Conservation (phyloP, 805 yeast species). For the Cyberlindnera xylosilytica region DNA sequence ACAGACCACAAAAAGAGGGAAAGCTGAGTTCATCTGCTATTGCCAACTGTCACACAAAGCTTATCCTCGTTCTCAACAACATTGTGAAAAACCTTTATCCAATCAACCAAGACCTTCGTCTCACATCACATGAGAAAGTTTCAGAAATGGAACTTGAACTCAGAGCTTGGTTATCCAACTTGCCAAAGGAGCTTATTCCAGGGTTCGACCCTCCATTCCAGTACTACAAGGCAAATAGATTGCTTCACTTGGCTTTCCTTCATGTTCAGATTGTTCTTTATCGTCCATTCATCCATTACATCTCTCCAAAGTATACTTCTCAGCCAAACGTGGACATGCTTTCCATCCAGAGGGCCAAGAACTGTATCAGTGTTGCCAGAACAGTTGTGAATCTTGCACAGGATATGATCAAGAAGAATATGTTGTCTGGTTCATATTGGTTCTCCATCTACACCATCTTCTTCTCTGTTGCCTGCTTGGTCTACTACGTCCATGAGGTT, state of each 20-base stretch:
- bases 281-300: slow-evolving; percentile 85
- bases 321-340: slow-evolving; percentile 45
- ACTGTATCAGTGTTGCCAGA: slow-evolving; percentile 81
- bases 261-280: slow-evolving; percentile 80
- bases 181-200: slow-evolving; percentile 72
- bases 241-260: slow-evolving; percentile 66
- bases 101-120: slow-evolving; percentile 38
- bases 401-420: slow-evolving; percentile 68
- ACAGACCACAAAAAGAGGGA: slow-evolving; percentile 45
- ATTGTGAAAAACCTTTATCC: slow-evolving; percentile 72
- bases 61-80: slow-evolving; percentile 66
- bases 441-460: slow-evolving; percentile 86
- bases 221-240: slow-evolving; percentile 70
- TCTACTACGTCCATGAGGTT: slow-evolving; percentile 68
- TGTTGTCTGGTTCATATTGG: slow-evolving; percentile 87
- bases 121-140: slow-evolving; percentile 37
- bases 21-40: slow-evolving; percentile 69
- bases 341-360: slow-evolving; percentile 70
- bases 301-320: slow-evolving; percentile 50
- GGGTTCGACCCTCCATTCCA: slow-evolving; percentile 61
- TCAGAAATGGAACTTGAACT: slow-evolving; percentile 66
- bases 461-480: slow-evolving; percentile 82
- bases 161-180: slow-evolving; percentile 63
- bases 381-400: slow-evolving; percentile 78
- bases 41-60: slow-evolving; percentile 80